Evolutionary conservation across 768 basidiomycete species (phyloP).

Genomic region (Leccinellum luteum): DNA sequence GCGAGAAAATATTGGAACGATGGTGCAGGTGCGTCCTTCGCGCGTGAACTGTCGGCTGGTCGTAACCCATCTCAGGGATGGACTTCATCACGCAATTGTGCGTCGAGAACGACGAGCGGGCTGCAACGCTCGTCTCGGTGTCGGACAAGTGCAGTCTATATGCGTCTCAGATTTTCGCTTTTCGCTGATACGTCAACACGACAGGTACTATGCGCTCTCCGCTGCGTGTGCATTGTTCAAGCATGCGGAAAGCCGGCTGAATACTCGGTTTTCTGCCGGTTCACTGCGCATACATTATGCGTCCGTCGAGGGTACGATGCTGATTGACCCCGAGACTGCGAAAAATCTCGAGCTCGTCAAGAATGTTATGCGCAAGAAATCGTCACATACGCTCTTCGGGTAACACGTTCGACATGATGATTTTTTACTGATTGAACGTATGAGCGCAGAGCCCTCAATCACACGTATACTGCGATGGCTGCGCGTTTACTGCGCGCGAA

Average conservation of each 20-base stretch:
- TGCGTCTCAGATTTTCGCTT: conserved; percentile 7
- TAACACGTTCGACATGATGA: conserved; percentile 23
- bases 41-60: background rate
- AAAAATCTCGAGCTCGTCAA: conserved; percentile 86
- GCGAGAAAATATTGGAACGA: conserved; percentile 86
- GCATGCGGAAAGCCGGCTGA: conserved; percentile 67
- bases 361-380: conserved; percentile 68
- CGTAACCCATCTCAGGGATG: conserved; percentile 47
- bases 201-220: conserved; percentile 85
- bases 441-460: conserved; percentile 58
- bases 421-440: background rate
- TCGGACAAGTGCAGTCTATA: conserved; percentile 70
- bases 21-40: conserved; percentile 50
- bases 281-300: conserved; percentile 76
- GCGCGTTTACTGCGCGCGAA: conserved; percentile 74
- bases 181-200: conserved; percentile 4
- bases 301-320: conserved; percentile 87
- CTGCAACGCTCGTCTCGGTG: conserved; percentile 74
- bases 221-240: conserved; percentile 88
- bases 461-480: conserved; percentile 91
- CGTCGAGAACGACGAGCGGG: conserved; percentile 77
- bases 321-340: conserved; percentile 89
- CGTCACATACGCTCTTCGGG: conserved; percentile 78
- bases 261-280: conserved; percentile 63
- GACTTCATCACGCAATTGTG: conserved; percentile 78